Base-by-base conservation (phyloP, 768 basidiomycete genomes). In the Kwoniella shandongensis region DNA sequence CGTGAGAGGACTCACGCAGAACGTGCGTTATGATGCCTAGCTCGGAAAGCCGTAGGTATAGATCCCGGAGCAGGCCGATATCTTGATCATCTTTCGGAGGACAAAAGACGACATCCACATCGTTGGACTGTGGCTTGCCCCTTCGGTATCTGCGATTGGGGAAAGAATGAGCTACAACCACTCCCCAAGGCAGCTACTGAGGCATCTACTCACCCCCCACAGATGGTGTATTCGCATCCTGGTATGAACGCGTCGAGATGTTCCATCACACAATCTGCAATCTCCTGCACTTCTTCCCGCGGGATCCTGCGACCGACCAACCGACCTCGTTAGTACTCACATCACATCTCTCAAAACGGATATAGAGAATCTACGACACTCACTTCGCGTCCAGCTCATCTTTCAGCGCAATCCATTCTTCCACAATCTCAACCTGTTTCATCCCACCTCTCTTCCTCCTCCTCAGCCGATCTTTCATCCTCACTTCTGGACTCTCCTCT, bases 31-130 rank as follows among this genome's bases (percentile, higher is more conserved):
- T 81, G 49, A 91, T 76, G 1, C 86, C 59, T n/a, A 73, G 36
- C 15, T 56, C 50, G 11, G 62, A 62, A 3, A 76, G 55, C 4
- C 68, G 57, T 17, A 64, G 78, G 11, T 88, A 80, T 4, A 93
- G 76, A 54, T 78, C 81, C 56, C 82, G 80, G 63, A 86, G 84
- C 1, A 91, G 79, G 3, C 82, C 85, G 56, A 82, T 83, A n/a
- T 86, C 80, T 42, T 81, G 80, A 8, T 64, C 71, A 73, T 76
- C 26, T 69, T 78, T 81, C 0, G 83, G 79, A 67, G 92, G 88
- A 32, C 86, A 88, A 70, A 94, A 87, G 1, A 96, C 83, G 54
- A 97, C 87, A 67, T 97, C 92, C 27, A 91, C 85, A 70, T 96
- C 92, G 66, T 87, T 89, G 68, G 87, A 89, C 58, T 84, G 77